Evolutionary conservation across 192 early-diverging fungal species (phyloP), one percentile per base, ranked within the genome.

Genomic region (Chytriomyces hyalinus): DNA sequence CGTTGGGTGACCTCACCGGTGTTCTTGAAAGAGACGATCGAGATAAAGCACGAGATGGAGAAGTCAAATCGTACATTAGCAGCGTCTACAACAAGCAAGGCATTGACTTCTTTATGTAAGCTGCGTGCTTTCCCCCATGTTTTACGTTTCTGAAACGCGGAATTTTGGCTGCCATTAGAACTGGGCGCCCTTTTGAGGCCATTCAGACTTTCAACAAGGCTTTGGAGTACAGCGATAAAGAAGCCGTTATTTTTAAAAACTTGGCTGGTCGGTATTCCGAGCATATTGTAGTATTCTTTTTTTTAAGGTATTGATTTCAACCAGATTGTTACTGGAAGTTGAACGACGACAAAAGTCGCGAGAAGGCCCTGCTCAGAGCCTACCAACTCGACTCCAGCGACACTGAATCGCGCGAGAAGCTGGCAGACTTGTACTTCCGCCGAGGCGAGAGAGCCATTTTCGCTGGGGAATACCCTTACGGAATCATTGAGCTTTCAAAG

Each of bases 51-150:
- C 63, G 77, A 47, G 83, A 84, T 51, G n/a, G 45, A 36, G 83
- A 85, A 67, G 79, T 88, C 47, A 72, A 76, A 20, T 36, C 49
- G 0, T 75, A 82, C 24, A 64, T 88, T 63, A 81, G 80, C 13
- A 77, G 80, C 22, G 77, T 88, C 11, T 82, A 88, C 64, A 85
- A 87, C 57, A 73, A 76, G 61, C 64, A 81, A 44, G 87, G 82
- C 6, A 49, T 85, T 6, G 61, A 77, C 5, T 22, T 49, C 5
- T 88, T 51, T 65, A 70, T 85, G 82, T 80, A 70, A 57, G 82
- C 17, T 68, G 63, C 11, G 5, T 11, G 15, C 15, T 45, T 73
- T 61, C 11, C 57, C 57, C 45, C 26, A 57, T 43, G 51, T 24
- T 36, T 17, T 50, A 13, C n/a, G 24, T 8, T 81, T 45, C 26